Percentiles rank a stretch among this genome's conserved stretches.
phyloP scores from a whole-genome alignment of 2,329 filamentous ascomycete genomes.

The Lasiodiplodia sp. region DNA sequence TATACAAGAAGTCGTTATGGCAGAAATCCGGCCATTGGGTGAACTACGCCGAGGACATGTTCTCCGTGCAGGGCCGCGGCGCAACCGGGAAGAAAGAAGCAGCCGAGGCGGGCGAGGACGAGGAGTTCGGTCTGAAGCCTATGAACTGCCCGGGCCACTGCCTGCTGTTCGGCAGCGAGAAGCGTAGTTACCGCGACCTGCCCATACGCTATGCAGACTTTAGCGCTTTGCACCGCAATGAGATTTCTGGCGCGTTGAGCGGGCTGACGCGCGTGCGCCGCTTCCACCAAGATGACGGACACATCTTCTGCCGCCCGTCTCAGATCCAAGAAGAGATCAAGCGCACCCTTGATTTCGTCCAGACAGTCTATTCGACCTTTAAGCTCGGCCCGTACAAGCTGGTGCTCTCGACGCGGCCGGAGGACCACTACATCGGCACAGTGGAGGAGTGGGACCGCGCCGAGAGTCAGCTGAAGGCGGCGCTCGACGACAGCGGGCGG shows the following conservation, averaged over 20 bases:
- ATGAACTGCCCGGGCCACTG: slow-evolving; percentile 99
- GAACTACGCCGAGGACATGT: slow-evolving; percentile 94
- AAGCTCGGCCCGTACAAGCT: slow-evolving; percentile 76
- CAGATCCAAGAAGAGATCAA: slow-evolving; percentile 80
- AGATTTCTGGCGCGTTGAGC: slow-evolving; percentile 88
- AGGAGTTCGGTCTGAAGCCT: slow-evolving; percentile 84
- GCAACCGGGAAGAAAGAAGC: slow-evolving; percentile 51
- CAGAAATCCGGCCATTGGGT: slow-evolving; percentile 85
- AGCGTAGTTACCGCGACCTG: slow-evolving; percentile 86
- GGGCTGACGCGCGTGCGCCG: slow-evolving; percentile 91
- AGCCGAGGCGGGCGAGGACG: slow-evolving; percentile 63
- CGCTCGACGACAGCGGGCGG: slow-evolving; percentile 69
- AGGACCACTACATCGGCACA: slow-evolving; percentile 78
- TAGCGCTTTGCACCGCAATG: slow-evolving; percentile 92
- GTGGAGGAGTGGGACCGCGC: slow-evolving; percentile 73
- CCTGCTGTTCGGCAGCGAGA: slow-evolving; percentile 82
- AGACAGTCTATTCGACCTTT: slow-evolving; percentile 74
- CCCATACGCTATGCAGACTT: slow-evolving; percentile 95
- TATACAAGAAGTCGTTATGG: slow-evolving; percentile 90
- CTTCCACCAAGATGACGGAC: slow-evolving; percentile 95
- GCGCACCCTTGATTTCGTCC: slow-evolving; percentile 76
- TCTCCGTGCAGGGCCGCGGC: slow-evolving; percentile 69
- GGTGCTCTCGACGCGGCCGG: slow-evolving; percentile 79
- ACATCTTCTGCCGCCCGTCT: slow-evolving; percentile 87
- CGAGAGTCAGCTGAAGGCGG: slow-evolving; percentile 70